Evolutionary conservation across 306 rosid genomes (phyloP).

Genomic region (Sophora flavescens): DNA sequence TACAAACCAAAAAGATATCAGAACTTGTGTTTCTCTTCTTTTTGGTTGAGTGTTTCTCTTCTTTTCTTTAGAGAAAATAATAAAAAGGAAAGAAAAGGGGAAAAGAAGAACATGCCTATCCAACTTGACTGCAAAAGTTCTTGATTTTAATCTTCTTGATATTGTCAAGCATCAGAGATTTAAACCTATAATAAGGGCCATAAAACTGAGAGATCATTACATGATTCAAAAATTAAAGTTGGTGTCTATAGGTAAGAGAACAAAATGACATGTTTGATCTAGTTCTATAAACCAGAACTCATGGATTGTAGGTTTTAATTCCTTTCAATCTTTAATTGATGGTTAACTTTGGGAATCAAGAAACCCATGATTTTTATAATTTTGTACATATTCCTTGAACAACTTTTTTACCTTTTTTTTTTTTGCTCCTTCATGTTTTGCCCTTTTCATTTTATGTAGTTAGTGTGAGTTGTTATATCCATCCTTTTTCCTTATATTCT

Average conservation of each 20-base stretch:
- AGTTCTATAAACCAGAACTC: constrained; percentile 8
- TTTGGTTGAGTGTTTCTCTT: constrained; percentile 13
- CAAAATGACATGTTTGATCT: constrained; percentile 27
- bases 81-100: background rate
- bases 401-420: constrained; percentile 5
- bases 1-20: constrained; percentile 15
- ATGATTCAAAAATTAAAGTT: background rate
- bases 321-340: constrained; percentile 22
- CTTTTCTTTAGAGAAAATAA: background rate
- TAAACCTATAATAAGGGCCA: background rate
- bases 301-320: constrained; percentile 41
- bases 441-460: constrained; percentile 18
- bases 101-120: constrained; percentile 31
- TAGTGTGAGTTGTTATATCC: background rate
- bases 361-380: constrained; percentile 17
- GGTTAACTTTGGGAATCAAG: constrained; percentile 17
- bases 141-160: constrained; percentile 10
- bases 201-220: background rate
- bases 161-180: constrained; percentile 22
- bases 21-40: background rate
- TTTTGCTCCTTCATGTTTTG: background rate
- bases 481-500: constrained; percentile 17
- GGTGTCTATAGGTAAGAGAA: background rate
- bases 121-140: constrained; percentile 42
- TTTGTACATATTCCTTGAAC: constrained; percentile 11